A percentile compares a stretch with the other conserved stretches of the same genome.
Conservation (phyloP, 768 basidiomycete genomes). For the Chlorophyllum brunneum region DNA sequence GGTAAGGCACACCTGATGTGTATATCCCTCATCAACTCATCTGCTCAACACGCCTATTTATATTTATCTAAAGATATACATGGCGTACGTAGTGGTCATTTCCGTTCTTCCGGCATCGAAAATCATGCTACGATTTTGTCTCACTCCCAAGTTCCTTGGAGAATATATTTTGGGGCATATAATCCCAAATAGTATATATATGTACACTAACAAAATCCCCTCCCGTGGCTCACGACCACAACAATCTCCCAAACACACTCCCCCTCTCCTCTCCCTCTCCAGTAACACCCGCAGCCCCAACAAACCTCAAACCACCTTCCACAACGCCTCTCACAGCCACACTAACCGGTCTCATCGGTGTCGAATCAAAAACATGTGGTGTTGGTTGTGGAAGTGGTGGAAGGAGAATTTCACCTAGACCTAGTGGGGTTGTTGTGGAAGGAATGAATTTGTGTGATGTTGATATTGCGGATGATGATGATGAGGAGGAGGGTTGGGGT, state of each 20-base stretch:
- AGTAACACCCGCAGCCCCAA: neutral
- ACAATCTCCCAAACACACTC: constrained; percentile 4
- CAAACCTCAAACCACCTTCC: neutral
- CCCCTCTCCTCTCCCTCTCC: neutral
- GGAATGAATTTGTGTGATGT: constrained; percentile 2
- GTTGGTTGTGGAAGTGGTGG: constrained; percentile 60
- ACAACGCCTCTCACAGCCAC: constrained; percentile 73
- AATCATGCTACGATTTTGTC: too few species aligned
- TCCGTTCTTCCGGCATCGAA: too few species aligned
- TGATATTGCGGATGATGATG: neutral
- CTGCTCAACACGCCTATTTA: too few species aligned
- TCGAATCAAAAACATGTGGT: constrained; percentile 75
- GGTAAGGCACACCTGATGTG: too few species aligned
- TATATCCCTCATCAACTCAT: too few species aligned
- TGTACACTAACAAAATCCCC: too few species aligned
- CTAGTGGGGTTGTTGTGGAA: neutral
- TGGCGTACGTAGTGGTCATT: too few species aligned
- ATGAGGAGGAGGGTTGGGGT: neutral
- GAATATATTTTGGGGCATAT: too few species aligned
- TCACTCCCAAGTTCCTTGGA: too few species aligned
- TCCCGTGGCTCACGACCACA: too few species aligned
- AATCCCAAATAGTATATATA: too few species aligned
- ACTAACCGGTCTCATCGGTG: constrained; percentile 72
- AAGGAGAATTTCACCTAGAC: neutral
- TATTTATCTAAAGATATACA: too few species aligned